Evolutionary conservation across 1,284 basidiomycete species (phyloP).

Genomic region (Pseudozyma sp.): DNA sequence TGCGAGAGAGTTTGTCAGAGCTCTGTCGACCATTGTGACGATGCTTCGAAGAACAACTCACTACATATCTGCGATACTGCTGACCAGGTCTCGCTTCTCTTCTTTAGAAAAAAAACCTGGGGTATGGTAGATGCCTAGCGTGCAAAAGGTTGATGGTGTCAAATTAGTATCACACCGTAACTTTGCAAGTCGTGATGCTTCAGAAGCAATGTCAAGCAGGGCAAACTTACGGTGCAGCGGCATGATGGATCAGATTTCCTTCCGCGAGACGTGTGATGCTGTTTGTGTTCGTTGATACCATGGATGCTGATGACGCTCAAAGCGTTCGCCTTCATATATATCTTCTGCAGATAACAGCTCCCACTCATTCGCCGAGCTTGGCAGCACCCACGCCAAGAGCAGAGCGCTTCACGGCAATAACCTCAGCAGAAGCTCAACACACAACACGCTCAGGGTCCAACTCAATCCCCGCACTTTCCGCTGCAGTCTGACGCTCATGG

Average conservation of each 20-base stretch:
- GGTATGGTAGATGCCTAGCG: constrained; percentile 15
- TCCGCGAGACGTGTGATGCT: not conserved
- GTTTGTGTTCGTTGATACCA: not conserved
- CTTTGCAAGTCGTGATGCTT: not conserved
- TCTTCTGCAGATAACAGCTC: not conserved
- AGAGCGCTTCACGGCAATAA: not conserved
- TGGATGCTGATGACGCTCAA: no score
- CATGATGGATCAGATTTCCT: constrained; percentile 2
- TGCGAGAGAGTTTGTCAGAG: not conserved
- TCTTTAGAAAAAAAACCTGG: constrained; percentile 14
- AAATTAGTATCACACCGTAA: not conserved
- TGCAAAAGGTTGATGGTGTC: not conserved
- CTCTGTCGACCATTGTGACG: not conserved
- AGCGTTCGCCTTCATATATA: not conserved
- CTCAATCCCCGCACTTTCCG: not conserved
- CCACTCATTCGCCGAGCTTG: not conserved
- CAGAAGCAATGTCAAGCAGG: not conserved
- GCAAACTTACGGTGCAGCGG: constrained; percentile 9
- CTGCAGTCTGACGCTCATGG: not conserved
- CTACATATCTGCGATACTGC: constrained; percentile 25
- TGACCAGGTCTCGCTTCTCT: constrained; percentile 24
- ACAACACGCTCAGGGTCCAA: not conserved
- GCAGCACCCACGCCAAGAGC: not conserved
- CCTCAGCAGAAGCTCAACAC: not conserved
- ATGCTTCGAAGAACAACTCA: not conserved